These are phyloP conservation scores for Trichoderma reesei DNA, from an alignment of 495 filamentous ascomycete species.

Conservation along the genomic window DNA sequence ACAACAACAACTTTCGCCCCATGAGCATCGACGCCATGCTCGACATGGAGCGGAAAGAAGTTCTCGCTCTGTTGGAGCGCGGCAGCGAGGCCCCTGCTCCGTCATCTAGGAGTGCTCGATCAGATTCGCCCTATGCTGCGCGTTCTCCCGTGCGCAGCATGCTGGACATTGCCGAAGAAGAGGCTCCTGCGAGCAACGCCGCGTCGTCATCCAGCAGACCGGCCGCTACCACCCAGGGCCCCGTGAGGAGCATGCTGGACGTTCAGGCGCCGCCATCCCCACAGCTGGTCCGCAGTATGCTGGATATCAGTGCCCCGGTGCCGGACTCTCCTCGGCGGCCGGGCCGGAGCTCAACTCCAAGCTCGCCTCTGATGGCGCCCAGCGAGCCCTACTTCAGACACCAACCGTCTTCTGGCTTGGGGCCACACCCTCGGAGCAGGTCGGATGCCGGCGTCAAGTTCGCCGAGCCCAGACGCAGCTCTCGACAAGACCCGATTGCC, in stretches of 20 bases:
- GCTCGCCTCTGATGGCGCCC: conserved; percentile 27
- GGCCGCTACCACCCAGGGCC: conserved; percentile 22
- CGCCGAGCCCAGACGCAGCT: conserved; percentile 29
- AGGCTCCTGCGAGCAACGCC: conserved; percentile 18
- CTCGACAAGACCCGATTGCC: conserved; percentile 31
- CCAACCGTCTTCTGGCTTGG: conserved; percentile 15
- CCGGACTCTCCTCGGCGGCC: conserved; percentile 10
- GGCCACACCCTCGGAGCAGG: conserved; percentile 36
- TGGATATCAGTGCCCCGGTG: conserved; percentile 28
- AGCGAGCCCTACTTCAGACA: conserved; percentile 11
- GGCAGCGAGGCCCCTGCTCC: conserved; percentile 25
- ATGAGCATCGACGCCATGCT: conserved; percentile 63
- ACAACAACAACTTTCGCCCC: conserved; percentile 13
- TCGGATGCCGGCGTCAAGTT: conserved; percentile 40
- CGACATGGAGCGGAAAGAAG: conserved; percentile 63
- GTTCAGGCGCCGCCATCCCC: conserved; percentile 29
- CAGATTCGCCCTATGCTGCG: conserved; percentile 38
- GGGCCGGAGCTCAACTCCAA: conserved; percentile 27
- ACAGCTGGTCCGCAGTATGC: conserved; percentile 30
- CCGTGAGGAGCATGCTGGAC: conserved; percentile 54
- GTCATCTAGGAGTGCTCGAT: conserved; percentile 27
- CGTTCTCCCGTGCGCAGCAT: conserved; percentile 48
- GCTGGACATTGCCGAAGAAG: conserved; percentile 40
- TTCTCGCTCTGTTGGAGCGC: conserved; percentile 53
- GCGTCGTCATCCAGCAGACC: conserved; percentile 16